Percentiles rank a stretch among this genome's conserved stretches.
phyloP scores from a whole-genome alignment of 108 stramenopile genomes.

The Parmales sp. region DNA sequence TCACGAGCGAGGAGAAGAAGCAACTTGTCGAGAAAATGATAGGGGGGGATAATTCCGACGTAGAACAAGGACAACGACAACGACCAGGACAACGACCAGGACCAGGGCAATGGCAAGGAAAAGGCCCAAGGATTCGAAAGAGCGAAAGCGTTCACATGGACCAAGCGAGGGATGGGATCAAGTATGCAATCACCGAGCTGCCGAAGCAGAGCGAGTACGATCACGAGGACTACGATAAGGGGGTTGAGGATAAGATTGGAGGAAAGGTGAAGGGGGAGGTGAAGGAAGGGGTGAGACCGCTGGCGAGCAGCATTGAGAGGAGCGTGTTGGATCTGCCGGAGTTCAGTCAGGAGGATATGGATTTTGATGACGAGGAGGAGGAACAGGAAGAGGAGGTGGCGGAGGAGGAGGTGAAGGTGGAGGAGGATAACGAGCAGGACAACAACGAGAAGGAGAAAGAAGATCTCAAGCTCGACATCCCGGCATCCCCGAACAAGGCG shows the following conservation, averaged over 20 bases:
- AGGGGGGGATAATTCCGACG: too few relatives aligned
- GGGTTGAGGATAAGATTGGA: neutral
- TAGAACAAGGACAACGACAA: too few relatives aligned
- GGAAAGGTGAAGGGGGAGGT: neutral
- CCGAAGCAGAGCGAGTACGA: conserved; percentile 4
- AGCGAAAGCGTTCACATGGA: neutral
- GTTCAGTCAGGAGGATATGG: neutral
- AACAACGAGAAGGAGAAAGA: too few relatives aligned
- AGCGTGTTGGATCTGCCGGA: neutral
- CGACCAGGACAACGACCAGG: neutral
- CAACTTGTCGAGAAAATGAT: too few relatives aligned
- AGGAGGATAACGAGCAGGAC: too few relatives aligned
- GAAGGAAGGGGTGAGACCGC: neutral
- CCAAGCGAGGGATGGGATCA: neutral
- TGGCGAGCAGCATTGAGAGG: neutral
- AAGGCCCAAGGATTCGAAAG: neutral
- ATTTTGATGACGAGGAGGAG: neutral
- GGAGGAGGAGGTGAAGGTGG: neutral
- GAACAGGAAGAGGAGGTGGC: neutral
- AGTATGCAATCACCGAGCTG: neutral
- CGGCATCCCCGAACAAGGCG: too few relatives aligned
- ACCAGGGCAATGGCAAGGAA: neutral
- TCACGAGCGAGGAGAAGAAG: too few relatives aligned
- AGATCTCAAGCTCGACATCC: too few relatives aligned
- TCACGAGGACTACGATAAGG: neutral